Evolutionary conservation across 768 basidiomycete species (phyloP), one percentile per base, ranked within the genome.

Genomic region (Leccinum truebloodii): DNA sequence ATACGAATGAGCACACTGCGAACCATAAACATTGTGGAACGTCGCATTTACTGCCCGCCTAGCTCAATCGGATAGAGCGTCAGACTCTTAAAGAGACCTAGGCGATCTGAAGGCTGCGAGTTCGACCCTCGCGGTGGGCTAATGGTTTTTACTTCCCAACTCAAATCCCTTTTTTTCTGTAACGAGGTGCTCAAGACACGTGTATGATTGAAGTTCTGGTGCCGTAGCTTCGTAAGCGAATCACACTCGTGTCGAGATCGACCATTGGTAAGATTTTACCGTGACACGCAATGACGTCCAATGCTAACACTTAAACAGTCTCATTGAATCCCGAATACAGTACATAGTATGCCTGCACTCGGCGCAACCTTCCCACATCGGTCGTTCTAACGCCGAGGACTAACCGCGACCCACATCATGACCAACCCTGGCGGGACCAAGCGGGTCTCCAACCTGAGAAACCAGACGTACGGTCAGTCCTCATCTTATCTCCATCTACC

Each of bases 11-110:
- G n/a, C n/a, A n/a, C n/a, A n/a, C n/a, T n/a, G n/a, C n/a, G n/a
- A n/a, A n/a, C n/a, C n/a, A n/a, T n/a, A n/a, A n/a, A n/a, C n/a
- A n/a, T n/a, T n/a, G n/a, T n/a, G n/a, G n/a, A n/a, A n/a, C 4
- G 14, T n/a, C 44, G 44, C 44, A 20, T 18, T 26, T 9, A 44
- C 22, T 22, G 81, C 81, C 83, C 80, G 81, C 81, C 81, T 83
- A 84, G 83, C 81, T 84, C 83, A 83, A 83, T 83, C 81, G 81
- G 81, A 83, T 84, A 83, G 82, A 84, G 81, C 81, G 81, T 83
- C 81, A 84, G 81, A 83, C 81, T 83, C 81, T 83, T 84, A 84
- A 22, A 22, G 22, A 5, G 22, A 5, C 22, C 65, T 75, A 74
- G 73, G 75, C 73, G 57, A 81, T 81, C 81, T 81, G 80, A 82